Base-by-base conservation (phyloP, 768 basidiomycete genomes). In the Cyathus striatus region DNA sequence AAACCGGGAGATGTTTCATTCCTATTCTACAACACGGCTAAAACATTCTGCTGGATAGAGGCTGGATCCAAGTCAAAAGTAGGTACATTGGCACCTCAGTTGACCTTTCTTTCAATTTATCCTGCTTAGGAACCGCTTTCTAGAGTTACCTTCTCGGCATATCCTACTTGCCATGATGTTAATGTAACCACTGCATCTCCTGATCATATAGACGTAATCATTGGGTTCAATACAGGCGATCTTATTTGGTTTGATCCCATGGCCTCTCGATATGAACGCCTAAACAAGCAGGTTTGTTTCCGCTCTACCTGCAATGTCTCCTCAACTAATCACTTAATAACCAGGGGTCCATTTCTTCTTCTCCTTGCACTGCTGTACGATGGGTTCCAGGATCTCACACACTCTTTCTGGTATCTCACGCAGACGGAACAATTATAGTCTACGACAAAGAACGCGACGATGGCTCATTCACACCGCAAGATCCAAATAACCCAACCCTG, bases 171-270 rank as follows among this genome's bases (percentile, higher is more conserved):
- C 58, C 90, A 95, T 59, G 85, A 91, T 54, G 81, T 95, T 23
- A 95, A 96, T 51, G 60, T 70, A 4, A 61, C 77, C 2, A 96
- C 94, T 2, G 81, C 88, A 5, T 83, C 81, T 3, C 66, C 84
- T 9, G 84, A 91, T 32, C 79, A 81, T 34, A 64, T 97, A 24
- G 94, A 97, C 54, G 72, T 96, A 5, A 76, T 97, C 45, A 86
- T 97, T 53, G 96, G 95, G 4, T 97, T 96, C 58, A 76, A 71
- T 48, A 89, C 93, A 0, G 96, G 96, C n/a, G 96, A 99, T 65
- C 69, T 99, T 26, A 66, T 98, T 38, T 98, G 96, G 96, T 72
- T 98, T 43, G 94, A 22, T 35, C 27, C 13, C 52, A 26, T 45
- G 45, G 45, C 22, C 34, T 38, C 23, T 22, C 26, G 45, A 25